Conservation (phyloP, 257 asterid species). For the Jasminum sambac region DNA sequence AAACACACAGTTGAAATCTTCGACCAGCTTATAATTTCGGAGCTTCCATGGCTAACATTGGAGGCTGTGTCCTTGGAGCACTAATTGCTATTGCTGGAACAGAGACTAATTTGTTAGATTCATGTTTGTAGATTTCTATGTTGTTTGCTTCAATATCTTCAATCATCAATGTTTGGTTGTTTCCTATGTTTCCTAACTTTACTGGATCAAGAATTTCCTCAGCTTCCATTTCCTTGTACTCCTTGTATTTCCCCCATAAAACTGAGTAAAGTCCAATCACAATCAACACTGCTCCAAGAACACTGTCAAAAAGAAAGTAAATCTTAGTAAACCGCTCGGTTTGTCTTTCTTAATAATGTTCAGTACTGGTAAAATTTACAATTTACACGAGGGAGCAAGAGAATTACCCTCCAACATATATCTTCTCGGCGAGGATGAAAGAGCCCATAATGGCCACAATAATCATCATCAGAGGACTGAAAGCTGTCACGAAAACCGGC, state of each 20-base stretch:
- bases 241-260: slow-evolving; percentile 61
- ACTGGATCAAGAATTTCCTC: slow-evolving; percentile 35
- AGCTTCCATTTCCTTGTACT: slow-evolving; percentile 40
- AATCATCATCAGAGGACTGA: slow-evolving; percentile 62
- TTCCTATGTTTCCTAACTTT: slow-evolving; percentile 21
- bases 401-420: slow-evolving; percentile 59
- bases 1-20: not conserved
- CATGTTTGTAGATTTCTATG: slow-evolving; percentile 23
- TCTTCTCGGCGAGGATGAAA: slow-evolving; percentile 55
- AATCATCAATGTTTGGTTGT: slow-evolving; percentile 2
- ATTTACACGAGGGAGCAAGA: not conserved
- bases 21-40: not conserved
- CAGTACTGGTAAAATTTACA: too few relatives aligned
- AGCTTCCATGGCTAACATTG: slow-evolving; percentile 7
- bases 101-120: slow-evolving; percentile 3
- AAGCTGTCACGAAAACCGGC: slow-evolving; percentile 66
- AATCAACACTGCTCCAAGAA: slow-evolving; percentile 55
- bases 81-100: slow-evolving; percentile 1
- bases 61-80: slow-evolving; percentile 5
- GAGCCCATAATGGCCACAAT: slow-evolving; percentile 62
- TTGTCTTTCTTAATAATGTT: too few relatives aligned
- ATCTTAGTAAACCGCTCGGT: too few relatives aligned
- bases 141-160: slow-evolving; percentile 22
- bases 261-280: slow-evolving; percentile 53
- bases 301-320: slow-evolving; percentile 30